Percentiles rank a stretch among this genome's conserved stretches.
Evolutionary conservation across 2,329 filamentous ascomycete genomes (phyloP).

Genomic region (Fusarium devonianum): DNA sequence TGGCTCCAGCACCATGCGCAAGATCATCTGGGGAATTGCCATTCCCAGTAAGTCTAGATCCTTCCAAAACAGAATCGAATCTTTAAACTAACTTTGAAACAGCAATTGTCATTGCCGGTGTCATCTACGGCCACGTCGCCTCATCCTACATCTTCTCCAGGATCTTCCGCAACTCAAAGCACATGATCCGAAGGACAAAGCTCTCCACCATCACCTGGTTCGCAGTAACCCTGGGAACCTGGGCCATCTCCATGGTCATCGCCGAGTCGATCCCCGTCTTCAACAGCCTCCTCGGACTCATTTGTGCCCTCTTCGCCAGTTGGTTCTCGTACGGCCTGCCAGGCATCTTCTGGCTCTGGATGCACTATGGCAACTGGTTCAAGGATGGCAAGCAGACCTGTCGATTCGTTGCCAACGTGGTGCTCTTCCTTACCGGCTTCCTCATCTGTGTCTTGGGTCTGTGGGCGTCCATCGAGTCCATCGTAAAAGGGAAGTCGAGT

Average conservation of each 20-base stretch:
- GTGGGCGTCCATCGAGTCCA: conserved; percentile 50
- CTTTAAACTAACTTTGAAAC: neutral
- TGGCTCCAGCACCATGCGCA: conserved; percentile 58
- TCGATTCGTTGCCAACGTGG: conserved; percentile 45
- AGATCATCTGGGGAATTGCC: conserved; percentile 72
- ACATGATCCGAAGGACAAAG: conserved; percentile 58
- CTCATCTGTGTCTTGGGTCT: conserved; percentile 50
- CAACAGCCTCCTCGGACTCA: conserved; percentile 68
- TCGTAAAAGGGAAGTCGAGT: conserved; percentile 41
- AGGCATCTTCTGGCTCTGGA: conserved; percentile 57
- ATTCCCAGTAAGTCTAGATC: conserved; percentile 52
- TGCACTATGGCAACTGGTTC: conserved; percentile 54
- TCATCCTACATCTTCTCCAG: conserved; percentile 72
- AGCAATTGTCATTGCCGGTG: conserved; percentile 71
- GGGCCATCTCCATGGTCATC: conserved; percentile 71
- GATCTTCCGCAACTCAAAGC: conserved; percentile 66
- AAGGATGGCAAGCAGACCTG: conserved; percentile 41
- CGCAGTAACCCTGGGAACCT: conserved; percentile 60
- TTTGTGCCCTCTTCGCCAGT: conserved; percentile 68
- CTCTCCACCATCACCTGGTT: conserved; percentile 65
- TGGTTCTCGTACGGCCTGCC: conserved; percentile 69
- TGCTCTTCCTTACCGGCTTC: conserved; percentile 46
- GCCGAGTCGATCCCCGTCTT: conserved; percentile 75
- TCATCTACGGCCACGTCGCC: conserved; percentile 73
- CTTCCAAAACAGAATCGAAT: neutral